phyloP scores from a whole-genome alignment of 1,284 basidiomycete genomes.

The Austroboletus novae-zelandiae region DNA sequence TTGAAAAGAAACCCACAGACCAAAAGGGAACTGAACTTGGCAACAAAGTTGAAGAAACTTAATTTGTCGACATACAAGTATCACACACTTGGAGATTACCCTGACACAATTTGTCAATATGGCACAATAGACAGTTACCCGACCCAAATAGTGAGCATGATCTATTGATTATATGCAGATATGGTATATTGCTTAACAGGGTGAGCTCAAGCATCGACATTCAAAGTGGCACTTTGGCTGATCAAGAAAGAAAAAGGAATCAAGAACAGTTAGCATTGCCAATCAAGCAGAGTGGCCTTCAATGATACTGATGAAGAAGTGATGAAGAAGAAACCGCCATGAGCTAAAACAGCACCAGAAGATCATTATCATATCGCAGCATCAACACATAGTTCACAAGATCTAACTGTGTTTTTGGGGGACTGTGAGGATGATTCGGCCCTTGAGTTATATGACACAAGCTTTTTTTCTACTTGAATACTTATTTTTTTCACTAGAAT shows the following conservation, averaged over 20 bases:
- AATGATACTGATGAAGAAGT: no score
- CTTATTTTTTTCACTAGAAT: constrained; percentile 1
- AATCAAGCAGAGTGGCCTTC: no score
- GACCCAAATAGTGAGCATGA: constrained; percentile 26
- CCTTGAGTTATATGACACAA: not conserved
- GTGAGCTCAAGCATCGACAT: no score
- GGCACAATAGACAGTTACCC: constrained; percentile 37
- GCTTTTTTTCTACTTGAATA: not conserved
- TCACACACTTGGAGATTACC: constrained; percentile 34
- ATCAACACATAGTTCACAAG: not conserved
- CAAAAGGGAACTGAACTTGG: not conserved
- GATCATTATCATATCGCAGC: not conserved
- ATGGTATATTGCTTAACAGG: no score
- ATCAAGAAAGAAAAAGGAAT: no score
- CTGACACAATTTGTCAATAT: constrained; percentile 20
- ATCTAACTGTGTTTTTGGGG: not conserved
- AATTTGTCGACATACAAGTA: constrained; percentile 34
- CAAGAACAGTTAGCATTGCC: no score
- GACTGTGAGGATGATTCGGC: not conserved
- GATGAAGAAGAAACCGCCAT: no score
- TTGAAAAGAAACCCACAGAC: not conserved
- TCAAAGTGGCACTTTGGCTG: no score
- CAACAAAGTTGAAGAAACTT: constrained; percentile 3
- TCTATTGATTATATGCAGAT: no score
- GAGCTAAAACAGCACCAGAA: not conserved